Percentiles rank a stretch among this genome's conserved stretches.
These are phyloP conservation scores for Psophocarpus tetragonolobus DNA, from an alignment of 306 rosid species.

Conservation along the genomic window DNA sequence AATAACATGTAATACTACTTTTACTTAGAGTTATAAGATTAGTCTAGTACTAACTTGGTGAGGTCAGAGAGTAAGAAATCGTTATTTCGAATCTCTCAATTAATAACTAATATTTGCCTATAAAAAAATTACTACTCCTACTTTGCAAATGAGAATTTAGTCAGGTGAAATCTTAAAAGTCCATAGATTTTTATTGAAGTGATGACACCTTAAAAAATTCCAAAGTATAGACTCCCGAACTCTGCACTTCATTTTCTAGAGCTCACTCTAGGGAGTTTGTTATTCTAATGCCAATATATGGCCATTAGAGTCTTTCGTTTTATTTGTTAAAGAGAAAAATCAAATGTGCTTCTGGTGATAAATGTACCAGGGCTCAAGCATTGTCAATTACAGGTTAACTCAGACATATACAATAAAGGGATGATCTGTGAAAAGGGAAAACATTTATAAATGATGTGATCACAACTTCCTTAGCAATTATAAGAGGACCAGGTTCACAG, in stretches of 20 bases:
- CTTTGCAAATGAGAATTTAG: constrained; percentile 2
- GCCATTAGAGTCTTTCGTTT: not conserved
- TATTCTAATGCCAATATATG: not conserved
- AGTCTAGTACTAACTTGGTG: no score
- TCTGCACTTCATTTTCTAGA: not conserved
- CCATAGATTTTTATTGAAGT: not conserved
- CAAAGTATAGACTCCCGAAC: not conserved
- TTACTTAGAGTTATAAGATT: no score
- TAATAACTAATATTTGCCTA: not conserved
- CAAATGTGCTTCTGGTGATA: not conserved
- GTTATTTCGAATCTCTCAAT: no score
- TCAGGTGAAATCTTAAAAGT: not conserved
- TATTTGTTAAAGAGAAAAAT: not conserved
- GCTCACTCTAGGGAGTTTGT: not conserved
- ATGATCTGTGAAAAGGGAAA: not conserved
- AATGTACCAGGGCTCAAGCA: not conserved
- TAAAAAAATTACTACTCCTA: no score
- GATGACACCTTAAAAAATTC: not conserved
- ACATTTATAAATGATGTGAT: no score
- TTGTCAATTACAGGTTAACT: not conserved
- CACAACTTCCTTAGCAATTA: not conserved
- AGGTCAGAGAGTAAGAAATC: no score
- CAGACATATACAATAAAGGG: not conserved
- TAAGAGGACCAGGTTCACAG: not conserved
- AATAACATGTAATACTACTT: constrained; percentile 20